A percentile compares a stretch with the other conserved stretches of the same genome.
Evolutionary conservation across 2,329 filamentous ascomycete species (phyloP).

Genomic region (Fusarium torreyae): DNA sequence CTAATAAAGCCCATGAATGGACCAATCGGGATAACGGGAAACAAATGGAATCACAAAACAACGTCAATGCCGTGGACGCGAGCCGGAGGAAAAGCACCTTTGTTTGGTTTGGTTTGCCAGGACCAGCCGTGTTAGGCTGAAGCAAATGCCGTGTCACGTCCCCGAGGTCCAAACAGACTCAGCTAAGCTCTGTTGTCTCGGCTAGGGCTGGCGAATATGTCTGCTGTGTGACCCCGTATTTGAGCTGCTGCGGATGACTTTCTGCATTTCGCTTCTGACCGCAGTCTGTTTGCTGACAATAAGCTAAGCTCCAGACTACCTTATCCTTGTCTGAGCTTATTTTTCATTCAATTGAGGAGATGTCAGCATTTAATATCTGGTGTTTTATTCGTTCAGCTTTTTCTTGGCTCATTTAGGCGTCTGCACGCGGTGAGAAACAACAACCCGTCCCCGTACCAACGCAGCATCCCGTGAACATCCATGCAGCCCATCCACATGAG

Average conservation of each 20-base stretch:
- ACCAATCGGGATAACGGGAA: slow-evolving; percentile 36
- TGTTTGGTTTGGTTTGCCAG: not conserved
- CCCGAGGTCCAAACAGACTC: not conserved
- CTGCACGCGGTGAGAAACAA: slow-evolving; percentile 9
- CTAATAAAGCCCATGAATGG: not conserved
- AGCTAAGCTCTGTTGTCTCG: not conserved
- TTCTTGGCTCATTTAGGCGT: slow-evolving; percentile 12
- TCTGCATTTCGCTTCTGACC: slow-evolving; percentile 9
- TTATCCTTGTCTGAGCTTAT: not conserved
- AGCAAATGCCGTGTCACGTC: slow-evolving; percentile 21
- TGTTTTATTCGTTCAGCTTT: slow-evolving; percentile 7
- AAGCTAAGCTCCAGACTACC: slow-evolving; percentile 2
- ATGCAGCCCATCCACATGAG: not conserved
- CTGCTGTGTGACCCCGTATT: slow-evolving; percentile 33
- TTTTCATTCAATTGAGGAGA: not conserved
- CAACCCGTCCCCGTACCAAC: not conserved
- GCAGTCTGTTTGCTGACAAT: slow-evolving; percentile 19
- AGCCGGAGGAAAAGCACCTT: slow-evolving; percentile 10
- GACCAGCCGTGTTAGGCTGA: not conserved
- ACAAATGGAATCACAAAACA: slow-evolving; percentile 22
- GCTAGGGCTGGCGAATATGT: not conserved
- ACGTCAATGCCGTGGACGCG: slow-evolving; percentile 29
- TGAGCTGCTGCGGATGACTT: not conserved
- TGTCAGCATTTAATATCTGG: slow-evolving; percentile 1
- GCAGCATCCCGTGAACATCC: too few species aligned